Evolutionary conservation across 805 yeast genomes (phyloP), one percentile per base, ranked within the genome.

Genomic region (Lachancea dasiensis): DNA sequence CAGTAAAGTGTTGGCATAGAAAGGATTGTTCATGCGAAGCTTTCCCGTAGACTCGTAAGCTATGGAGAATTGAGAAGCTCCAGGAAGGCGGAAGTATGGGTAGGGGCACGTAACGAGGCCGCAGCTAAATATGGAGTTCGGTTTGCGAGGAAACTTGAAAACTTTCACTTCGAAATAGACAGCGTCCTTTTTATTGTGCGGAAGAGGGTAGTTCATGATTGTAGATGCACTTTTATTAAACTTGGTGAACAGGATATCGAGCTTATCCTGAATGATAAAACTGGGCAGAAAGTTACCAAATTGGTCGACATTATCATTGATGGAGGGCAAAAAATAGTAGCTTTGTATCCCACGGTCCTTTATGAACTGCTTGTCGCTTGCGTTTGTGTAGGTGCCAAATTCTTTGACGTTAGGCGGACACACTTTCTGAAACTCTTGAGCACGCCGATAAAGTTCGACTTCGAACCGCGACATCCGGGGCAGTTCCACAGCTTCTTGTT

Each of bases 21-120:
- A 75, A 16, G 86, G 85, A 49, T 73, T 73, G 51, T 77, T 80
- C 34, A 82, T 72, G 44, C 85, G 68, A 39, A 81, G 61, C 42
- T 78, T 73, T 1, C 94, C 95, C 4, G 77, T 74, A 2, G 84
- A 73, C 55, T 83, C 90, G 52, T 83, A 77, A 3, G 82, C 82
- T 34, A 84, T 68, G 0, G 87, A 79, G 51, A 79, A 81, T 34
- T 73, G 73, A 42, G 75, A 70, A 56, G 77, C 72, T 1, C 95
- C 95, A 0, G 95, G 95, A 10, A 80, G 65, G 47, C 85, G 67
- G 57, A 81, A 84, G 41, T 72, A 68, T 2, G 95, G 92, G 50
- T 81, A 81, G 2, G 92, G 90, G 46, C 71, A 74, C 0, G 90
- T 77, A 7, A 75, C 72, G 19, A 83, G 63, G 0, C 94, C 92